Conservation (phyloP, 441 rosid genomes). For the Syzygium syzygioides region DNA sequence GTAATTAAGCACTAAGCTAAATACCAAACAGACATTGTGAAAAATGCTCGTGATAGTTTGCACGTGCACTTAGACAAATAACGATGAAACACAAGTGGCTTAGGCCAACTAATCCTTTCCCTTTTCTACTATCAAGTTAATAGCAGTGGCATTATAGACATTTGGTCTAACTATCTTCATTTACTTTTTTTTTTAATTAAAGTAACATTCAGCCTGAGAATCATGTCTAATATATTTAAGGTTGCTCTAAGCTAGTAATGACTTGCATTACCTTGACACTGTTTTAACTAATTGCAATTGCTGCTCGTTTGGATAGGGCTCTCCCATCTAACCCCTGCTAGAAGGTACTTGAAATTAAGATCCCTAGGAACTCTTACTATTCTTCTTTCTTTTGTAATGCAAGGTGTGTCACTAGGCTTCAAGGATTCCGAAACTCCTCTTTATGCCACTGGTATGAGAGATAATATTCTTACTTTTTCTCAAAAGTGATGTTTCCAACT, state of each 20-base stretch:
- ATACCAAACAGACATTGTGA: background rate
- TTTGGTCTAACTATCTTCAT: background rate
- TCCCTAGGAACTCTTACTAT: constrained; percentile 62
- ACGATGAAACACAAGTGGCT: background rate
- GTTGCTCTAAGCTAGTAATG: background rate
- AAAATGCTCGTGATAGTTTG: background rate
- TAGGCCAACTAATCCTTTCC: background rate
- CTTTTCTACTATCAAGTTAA: background rate
- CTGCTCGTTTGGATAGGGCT: constrained; percentile 21
- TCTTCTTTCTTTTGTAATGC: constrained; percentile 64
- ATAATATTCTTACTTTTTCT: background rate
- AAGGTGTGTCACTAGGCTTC: constrained; percentile 62
- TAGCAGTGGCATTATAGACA: background rate
- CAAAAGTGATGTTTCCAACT: background rate
- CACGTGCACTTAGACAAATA: background rate
- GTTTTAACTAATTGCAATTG: background rate
- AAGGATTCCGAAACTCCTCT: constrained; percentile 63
- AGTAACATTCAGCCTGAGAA: background rate
- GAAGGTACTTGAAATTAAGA: constrained; percentile 37
- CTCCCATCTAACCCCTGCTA: constrained; percentile 45
- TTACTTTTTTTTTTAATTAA: background rate
- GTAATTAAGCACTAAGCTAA: background rate
- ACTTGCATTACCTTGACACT: background rate
- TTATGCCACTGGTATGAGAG: constrained; percentile 42
- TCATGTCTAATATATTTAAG: background rate